Evolutionary conservation across 495 filamentous ascomycete species (phyloP), one percentile per base, ranked within the genome.

Genomic region (Staphylotrichum longicolle): DNA sequence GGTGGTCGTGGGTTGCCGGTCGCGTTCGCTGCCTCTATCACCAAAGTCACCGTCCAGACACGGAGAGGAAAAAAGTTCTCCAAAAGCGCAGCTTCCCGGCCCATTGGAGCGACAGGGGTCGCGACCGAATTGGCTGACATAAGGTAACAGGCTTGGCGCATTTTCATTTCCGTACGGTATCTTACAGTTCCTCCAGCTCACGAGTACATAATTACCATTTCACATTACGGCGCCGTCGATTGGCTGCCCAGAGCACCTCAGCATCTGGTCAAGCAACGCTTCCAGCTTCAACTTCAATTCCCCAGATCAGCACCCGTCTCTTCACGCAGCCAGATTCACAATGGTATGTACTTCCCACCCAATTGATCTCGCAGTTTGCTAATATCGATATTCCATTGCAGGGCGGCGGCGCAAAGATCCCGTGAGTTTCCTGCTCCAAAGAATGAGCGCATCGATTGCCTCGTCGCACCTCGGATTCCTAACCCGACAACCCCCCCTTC

Each of bases 391-490:
- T 49, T n/a, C 32, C 4, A 44, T 35, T 66, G 9, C 64, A 88
- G 84, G 84, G 85, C 70, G 87, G 84, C 76, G 91, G 91, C 78
- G 86, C 83, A 77, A 91, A 90, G 80, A 88, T 98, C 74, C 89
- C 91, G 93, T 98, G 85, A 77, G 90, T 81, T 54, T 48, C n/a
- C 44, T 39, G 7, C 49, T 3, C 15, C 55, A 48, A 69, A 45
- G 34, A 46, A 69, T 60, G 61, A 37, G 42, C 56, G 56, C 55
- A 51, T 54, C 35, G 20, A 45, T n/a, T 27, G 45, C 42, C 14
- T n/a, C 53, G 60, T 58, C 33, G 20, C 56, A 15, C 42, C 20
- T 39, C 12, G 39, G 34, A 27, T 27, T 27, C 47, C 42, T 45
- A 47, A 45, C 52, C 61, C 67, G 57, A 57, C 58, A 61, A 35